Percentiles rank a stretch among this genome's conserved stretches.
Conservation (phyloP, 345 rosid species). For the thale cress (Arabidopsis thaliana) region TAIR10.1 NC_003075.7:6566001-6566500, state of each 20-base stretch:
- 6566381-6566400: slow-evolving; percentile 4
- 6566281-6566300: slow-evolving; percentile 46
- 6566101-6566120: slow-evolving; percentile 93
- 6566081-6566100: slow-evolving; percentile 79
- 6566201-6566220: slow-evolving; percentile 66
- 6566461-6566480: neutral
- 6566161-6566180: slow-evolving; percentile 78
- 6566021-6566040: slow-evolving; percentile 83
- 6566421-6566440: neutral
- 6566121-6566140: slow-evolving; percentile 81
- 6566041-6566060: slow-evolving; percentile 64
- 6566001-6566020: slow-evolving; percentile 83
- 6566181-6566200: slow-evolving; percentile 71
- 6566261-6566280: slow-evolving; percentile 73
- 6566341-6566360: slow-evolving; percentile 17
- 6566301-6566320: slow-evolving; percentile 57
- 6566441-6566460: neutral
- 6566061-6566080: slow-evolving; percentile 78
- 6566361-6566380: slow-evolving; percentile 12
- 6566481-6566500: neutral
- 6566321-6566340: slow-evolving; percentile 32
- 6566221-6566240: slow-evolving; percentile 85
- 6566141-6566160: slow-evolving; percentile 81
- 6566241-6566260: slow-evolving; percentile 85
- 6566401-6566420: slow-evolving; percentile 15